Evolutionary conservation across 352 stramenopile species (phyloP), one percentile per base, ranked within the genome.

Genomic region (Halophytophthora polymorphica): DNA sequence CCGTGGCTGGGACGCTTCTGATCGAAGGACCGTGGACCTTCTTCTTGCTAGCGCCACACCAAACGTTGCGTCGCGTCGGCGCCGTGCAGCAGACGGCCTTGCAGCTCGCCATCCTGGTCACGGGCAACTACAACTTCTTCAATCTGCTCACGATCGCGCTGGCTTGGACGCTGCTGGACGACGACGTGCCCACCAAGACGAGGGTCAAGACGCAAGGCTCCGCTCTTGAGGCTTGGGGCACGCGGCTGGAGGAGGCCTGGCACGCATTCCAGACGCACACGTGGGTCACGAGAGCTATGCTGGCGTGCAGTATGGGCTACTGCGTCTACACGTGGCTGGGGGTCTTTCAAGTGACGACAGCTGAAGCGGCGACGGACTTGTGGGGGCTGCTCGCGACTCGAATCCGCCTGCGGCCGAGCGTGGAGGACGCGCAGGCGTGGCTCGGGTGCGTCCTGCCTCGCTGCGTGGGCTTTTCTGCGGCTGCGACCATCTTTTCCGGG

Each of bases 51-150:
- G 76, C 67, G 15, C 90, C 88, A n/a, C 66, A 79, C 15, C 41
- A 46, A 8, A 49, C 50, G 8, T 59, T 94, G 13, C 76, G 88
- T 12, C 62, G 62, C 23, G 53, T 90, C 46, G 81, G 73, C 31
- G 69, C 66, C 19, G 64, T 60, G 18, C 62, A 89, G 50, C 88
- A 97, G 55, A 69, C 88, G 19, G 31, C 80, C 17, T 58, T 98
- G 23, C 91, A 98, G 58, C 56, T 96, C 17, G 45, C 80, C 17
- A 96, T 96, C 48, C 60, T 95, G 23, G 45, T 89, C 21, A 96
- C 88, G 12, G 90, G 93, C 6, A 97, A 95, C 65, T 98, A 97
- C 72, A 97, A 94, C 45, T 97, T 96, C 48, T 97, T 98, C 76
- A 98, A 98, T 65, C 6, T 96, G 5, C 67, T 98, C 36, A 97